Evolutionary conservation across 306 rosid species (phyloP).

Genomic region (Cucurbita moschata): DNA sequence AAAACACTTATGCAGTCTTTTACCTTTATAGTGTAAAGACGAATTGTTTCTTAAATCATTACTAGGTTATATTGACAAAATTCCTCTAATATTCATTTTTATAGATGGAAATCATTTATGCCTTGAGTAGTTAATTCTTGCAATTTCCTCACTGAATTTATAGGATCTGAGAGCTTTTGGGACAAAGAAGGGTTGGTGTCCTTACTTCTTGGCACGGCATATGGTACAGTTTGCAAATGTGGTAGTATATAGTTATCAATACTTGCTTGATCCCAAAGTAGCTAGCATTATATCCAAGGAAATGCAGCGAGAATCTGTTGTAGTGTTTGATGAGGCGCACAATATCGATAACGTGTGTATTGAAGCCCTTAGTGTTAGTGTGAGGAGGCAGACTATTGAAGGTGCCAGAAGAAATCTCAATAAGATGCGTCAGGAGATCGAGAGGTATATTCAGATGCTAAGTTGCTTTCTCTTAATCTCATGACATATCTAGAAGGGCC

Average conservation of each 20-base stretch:
- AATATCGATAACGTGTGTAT: conserved; percentile 91
- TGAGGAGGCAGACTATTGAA: conserved; percentile 90
- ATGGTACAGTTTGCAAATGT: conserved; percentile 93
- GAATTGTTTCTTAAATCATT: background rate
- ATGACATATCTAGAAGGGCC: background rate
- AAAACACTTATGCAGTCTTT: background rate
- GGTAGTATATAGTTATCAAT: conserved; percentile 87
- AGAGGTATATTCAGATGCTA: conserved; percentile 33
- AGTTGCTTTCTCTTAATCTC: background rate
- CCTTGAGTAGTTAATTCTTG: background rate
- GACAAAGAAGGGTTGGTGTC: conserved; percentile 87
- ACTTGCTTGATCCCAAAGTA: conserved; percentile 90
- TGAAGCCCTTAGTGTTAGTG: conserved; percentile 95
- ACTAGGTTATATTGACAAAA: background rate
- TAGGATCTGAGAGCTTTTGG: conserved; percentile 75
- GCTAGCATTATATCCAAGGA: conserved; percentile 88
- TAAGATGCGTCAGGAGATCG: conserved; percentile 77
- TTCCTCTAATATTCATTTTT: background rate
- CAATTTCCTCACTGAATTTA: background rate
- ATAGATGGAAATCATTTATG: background rate
- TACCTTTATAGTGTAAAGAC: background rate
- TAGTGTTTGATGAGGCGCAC: conserved; percentile 94
- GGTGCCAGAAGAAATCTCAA: conserved; percentile 82
- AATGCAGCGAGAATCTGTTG: conserved; percentile 88
- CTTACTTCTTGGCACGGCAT: conserved; percentile 81